A percentile compares a stretch with the other conserved stretches of the same genome.
phyloP scores from a whole-genome alignment of 1,284 basidiomycete species.

The Agaricales sp. region DNA sequence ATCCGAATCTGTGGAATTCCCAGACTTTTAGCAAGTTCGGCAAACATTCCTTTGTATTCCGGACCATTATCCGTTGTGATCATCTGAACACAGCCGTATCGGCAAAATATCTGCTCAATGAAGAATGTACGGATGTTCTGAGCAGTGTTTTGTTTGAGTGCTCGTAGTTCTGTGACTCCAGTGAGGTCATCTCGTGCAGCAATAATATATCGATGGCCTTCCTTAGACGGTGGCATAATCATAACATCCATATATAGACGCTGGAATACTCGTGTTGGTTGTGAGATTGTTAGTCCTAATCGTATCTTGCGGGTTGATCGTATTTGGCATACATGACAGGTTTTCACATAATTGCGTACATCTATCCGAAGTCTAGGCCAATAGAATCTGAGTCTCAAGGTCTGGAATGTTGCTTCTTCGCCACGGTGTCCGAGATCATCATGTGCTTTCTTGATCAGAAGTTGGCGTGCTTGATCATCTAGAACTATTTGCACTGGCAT shows the following conservation, averaged over 20 bases:
- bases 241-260: conserved; percentile 11
- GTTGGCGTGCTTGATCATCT: too few species aligned
- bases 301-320: conserved; percentile 2
- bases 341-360: conserved; percentile 10
- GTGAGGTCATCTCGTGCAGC: too few species aligned
- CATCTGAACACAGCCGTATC: conserved; percentile 14
- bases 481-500: too few species aligned
- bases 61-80: conserved; percentile 11
- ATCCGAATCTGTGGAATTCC: neutral
- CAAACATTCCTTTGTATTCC: neutral
- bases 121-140: conserved; percentile 13
- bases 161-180: conserved; percentile 14
- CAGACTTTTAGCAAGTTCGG: neutral
- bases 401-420: too few species aligned
- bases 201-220: conserved; percentile 11
- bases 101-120: conserved; percentile 16
- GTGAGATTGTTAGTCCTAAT: conserved; percentile 8
- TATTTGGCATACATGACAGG: conserved; percentile 9
- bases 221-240: conserved; percentile 10
- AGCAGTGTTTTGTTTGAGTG: conserved; percentile 10
- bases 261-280: conserved; percentile 11
- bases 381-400: too few species aligned
- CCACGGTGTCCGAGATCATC: too few species aligned
- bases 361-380: conserved; percentile 14
- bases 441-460: too few species aligned